Base-by-base conservation (phyloP, 805 yeast species). In the Starmera caribaea region DNA sequence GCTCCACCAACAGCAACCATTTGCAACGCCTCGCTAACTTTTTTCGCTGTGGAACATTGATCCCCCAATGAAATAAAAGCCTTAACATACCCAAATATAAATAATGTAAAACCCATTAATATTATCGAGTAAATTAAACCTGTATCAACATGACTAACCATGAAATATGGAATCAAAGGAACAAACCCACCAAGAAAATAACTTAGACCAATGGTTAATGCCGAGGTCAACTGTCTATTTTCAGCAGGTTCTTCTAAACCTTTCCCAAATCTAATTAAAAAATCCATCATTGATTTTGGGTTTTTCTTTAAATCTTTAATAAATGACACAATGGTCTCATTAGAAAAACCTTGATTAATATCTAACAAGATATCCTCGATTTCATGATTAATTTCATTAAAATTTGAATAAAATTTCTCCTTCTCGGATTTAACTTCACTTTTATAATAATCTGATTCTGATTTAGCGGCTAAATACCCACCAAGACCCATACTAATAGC, bases 401-500 rank as follows among this genome's bases (percentile, higher is more conserved):
- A 79, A 47, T 73, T 75, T 43, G 73, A 73, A 59, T 79, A 82
- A 48, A 81, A 79, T 43, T 73, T 69, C 51, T 73, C 69, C 54
- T 81, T 82, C 56, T 84, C 92, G 51, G 73, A 69, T 49, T 73
- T 75, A 34, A 82, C 89, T 58, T 81, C 86, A 16, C 81, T 71
- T 38, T 69, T 67, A 58, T 81, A 83, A 59, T 77, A 83, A 56
- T 83, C 90, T 17, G 71, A 64, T 64, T 90, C 98, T 12, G 89
- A 78, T 59, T 81, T 82, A 34, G 98, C 98, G 27, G 97, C 98
- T 41, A 90, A 69, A 60, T 76, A 90, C 27, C 98, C 98, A 42
- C 98, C 98, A 40, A 90, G 74, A 8, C 98, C 97, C 98, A 90
- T 90, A 26, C 95, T 83, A 39, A 90, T 89, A 35, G 97, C 95